Percentiles rank a stretch among this genome's conserved stretches.
These are phyloP conservation scores for Ramularia collo-cygni DNA, from an alignment of 2,329 filamentous ascomycete genomes.

Conservation along the genomic window DNA sequence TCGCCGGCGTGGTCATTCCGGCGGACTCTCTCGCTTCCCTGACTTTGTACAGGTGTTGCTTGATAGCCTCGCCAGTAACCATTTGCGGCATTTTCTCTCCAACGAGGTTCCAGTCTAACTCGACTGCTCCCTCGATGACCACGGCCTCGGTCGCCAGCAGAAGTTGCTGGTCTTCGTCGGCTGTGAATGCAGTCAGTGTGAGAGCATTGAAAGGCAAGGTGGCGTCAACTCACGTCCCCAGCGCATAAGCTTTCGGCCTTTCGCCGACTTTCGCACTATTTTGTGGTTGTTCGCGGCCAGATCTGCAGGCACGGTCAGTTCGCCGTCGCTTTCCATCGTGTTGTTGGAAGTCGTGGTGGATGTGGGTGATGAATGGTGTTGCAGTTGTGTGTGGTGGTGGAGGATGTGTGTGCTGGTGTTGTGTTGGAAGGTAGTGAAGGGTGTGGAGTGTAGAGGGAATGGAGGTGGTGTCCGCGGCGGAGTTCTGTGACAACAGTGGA, in stretches of 20 bases:
- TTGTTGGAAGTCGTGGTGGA: not conserved
- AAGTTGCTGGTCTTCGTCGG: slow-evolving; percentile 19
- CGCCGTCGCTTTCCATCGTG: no score
- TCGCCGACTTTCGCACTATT: slow-evolving; percentile 11
- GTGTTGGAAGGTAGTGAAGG: not conserved
- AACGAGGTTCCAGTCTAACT: slow-evolving; percentile 18
- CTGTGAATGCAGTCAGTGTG: slow-evolving; percentile 12
- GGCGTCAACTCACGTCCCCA: slow-evolving; percentile 21
- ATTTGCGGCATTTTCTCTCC: slow-evolving; percentile 8
- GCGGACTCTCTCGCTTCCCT: slow-evolving; percentile 13
- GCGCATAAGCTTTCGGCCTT: slow-evolving; percentile 20
- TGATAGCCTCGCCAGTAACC: slow-evolving; percentile 17
- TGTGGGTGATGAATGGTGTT: slow-evolving; percentile 1
- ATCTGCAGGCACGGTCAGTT: no score
- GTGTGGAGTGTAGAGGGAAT: not conserved
- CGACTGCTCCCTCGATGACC: slow-evolving; percentile 7
- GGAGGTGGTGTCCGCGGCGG: not conserved
- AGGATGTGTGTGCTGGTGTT: no score
- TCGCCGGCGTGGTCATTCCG: no score
- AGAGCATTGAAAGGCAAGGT: not conserved
- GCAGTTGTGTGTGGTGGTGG: slow-evolving; percentile 1
- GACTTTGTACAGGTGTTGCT: slow-evolving; percentile 24
- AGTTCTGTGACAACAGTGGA: not conserved
- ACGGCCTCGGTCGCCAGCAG: slow-evolving; percentile 20
- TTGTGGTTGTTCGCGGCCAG: not conserved